Conservation (phyloP, 768 basidiomycete genomes). For the Phanerodontia chrysosporium region DNA sequence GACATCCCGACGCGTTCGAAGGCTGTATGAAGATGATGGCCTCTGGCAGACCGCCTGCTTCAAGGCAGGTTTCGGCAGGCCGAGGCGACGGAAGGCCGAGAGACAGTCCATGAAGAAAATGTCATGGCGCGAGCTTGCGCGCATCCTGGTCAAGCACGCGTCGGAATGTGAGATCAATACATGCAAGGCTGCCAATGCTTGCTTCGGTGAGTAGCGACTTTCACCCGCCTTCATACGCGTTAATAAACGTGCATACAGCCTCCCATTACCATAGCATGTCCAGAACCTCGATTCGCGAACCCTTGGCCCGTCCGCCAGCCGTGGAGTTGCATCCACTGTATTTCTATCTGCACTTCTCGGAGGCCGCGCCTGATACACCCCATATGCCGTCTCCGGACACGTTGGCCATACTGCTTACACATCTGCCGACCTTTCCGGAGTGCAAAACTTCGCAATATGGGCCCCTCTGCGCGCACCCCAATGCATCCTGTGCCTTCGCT, state of each 20-base stretch:
- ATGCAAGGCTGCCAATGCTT: constrained; percentile 20
- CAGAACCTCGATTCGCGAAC: constrained; percentile 5
- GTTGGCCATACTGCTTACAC: constrained; percentile 19
- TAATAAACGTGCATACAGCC: constrained; percentile 5
- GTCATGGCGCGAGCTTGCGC: constrained; percentile 15
- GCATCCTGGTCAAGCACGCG: constrained; percentile 17
- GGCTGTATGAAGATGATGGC: constrained; percentile 14
- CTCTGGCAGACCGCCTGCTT: constrained; percentile 21
- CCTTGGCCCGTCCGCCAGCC: not conserved
- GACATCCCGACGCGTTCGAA: constrained; percentile 15
- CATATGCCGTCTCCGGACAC: constrained; percentile 16
- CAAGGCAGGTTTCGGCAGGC: constrained; percentile 20
- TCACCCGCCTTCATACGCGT: not conserved
- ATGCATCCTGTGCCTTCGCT: constrained; percentile 23
- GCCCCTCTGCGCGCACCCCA: constrained; percentile 22
- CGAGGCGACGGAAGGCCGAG: constrained; percentile 2
- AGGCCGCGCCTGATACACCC: constrained; percentile 1
- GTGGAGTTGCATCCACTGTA: constrained; percentile 21
- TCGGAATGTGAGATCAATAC: constrained; percentile 19
- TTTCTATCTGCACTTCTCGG: constrained; percentile 23
- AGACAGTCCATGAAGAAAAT: not conserved
- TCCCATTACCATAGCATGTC: constrained; percentile 13
- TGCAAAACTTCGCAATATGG: constrained; percentile 20
- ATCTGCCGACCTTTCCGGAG: constrained; percentile 23
- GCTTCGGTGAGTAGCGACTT: constrained; percentile 23